Evolutionary conservation across 345 rosid species (phyloP), one percentile per base, ranked within the genome.

Genomic region (Limnanthes douglasii): DNA sequence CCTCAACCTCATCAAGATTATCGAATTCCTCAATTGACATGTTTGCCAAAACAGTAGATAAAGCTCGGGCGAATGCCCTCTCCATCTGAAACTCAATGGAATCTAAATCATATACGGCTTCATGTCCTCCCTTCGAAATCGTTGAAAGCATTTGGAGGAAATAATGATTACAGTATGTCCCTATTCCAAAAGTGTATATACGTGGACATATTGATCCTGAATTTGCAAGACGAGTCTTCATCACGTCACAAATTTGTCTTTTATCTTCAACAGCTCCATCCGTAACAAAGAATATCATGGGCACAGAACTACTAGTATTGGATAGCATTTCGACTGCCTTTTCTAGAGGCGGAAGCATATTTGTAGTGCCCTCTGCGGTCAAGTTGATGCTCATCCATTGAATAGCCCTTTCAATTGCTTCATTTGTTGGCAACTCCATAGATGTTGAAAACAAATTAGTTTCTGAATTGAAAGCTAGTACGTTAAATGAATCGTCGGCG

Each of bases 241-340:
- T 64, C 22, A 42, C 51, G 39, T 78, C 73, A 57, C 88, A 84
- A 33, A 90, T 78, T 18, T 65, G 68, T 56, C 72, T 70, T 58
- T 84, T 96, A 61, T 90, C 78, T 63, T 90, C 96, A 44, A 90
- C 85, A 52, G 92, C 53, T 39, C 98, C 98, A 65, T 90, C 96
- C 16, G 93, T 84, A 39, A 90, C 51, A 47, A 90, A 78, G 53
- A 90, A 73, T 53, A 90, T 60, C 53, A 71, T 46, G 43, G 98
- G 98, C 45, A 77, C 31, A 23, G 92, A 66, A 53, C 67, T 80
- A 25, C 19, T 44, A 39, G 66, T 43, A 34, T 65, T 61, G 16
- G 77, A 61, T 20, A 84, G 64, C 85, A 90, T 74, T 55, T 84
- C 94, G 27, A 73, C 65, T 34, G 98, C 98, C 95, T 70, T 66